phyloP scores from a whole-genome alignment of 352 stramenopile species.

The Pythium oligandrum region DNA sequence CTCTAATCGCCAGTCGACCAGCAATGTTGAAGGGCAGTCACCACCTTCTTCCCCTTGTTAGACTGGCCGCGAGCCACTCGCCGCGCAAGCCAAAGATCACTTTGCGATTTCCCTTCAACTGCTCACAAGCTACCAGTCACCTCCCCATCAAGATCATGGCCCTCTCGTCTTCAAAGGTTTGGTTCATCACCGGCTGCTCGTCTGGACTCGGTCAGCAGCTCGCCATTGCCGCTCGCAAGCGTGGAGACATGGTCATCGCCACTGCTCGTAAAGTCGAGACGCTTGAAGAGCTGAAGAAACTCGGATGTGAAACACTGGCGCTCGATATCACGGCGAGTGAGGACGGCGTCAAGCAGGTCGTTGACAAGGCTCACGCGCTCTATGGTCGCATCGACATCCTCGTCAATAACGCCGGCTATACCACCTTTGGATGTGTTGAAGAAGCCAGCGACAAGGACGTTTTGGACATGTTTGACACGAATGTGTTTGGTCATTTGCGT shows the following conservation, averaged over 20 bases:
- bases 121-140: too few relatives aligned
- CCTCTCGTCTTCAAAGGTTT: constrained; percentile 4
- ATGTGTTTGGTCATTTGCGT: constrained; percentile 36
- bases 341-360: neutral
- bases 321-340: constrained; percentile 5
- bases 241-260: constrained; percentile 5
- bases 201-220: neutral
- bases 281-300: constrained; percentile 9
- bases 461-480: constrained; percentile 33
- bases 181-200: constrained; percentile 12
- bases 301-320: neutral
- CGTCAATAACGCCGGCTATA: constrained; percentile 6
- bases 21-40: too few relatives aligned
- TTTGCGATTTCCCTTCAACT: too few relatives aligned
- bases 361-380: constrained; percentile 1
- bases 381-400: constrained; percentile 8
- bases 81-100: too few relatives aligned
- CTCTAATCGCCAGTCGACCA: too few relatives aligned
- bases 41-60: too few relatives aligned
- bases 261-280: constrained; percentile 7
- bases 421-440: constrained; percentile 19
- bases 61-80: too few relatives aligned
- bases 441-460: constrained; percentile 26
- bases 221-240: neutral
- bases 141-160: neutral